phyloP scores from a whole-genome alignment of 2,329 filamentous ascomycete genomes.

The Myriosclerotinia scirpicola region DNA sequence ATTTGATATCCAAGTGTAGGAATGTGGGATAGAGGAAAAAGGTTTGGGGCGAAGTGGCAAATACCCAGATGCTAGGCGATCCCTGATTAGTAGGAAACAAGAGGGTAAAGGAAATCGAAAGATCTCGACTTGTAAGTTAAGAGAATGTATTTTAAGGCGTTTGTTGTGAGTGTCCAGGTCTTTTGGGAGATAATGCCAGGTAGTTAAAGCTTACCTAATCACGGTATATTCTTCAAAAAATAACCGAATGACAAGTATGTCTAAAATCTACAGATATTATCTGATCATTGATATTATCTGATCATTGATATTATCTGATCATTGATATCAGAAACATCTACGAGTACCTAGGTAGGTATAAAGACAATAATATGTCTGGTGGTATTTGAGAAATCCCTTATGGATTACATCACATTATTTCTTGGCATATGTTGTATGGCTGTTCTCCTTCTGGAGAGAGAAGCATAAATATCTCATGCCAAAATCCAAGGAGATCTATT shows the following conservation, averaged over 20 bases:
- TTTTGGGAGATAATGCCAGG: constrained; percentile 24
- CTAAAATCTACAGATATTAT: too few relatives aligned
- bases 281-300: too few relatives aligned
- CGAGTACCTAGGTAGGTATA: too few relatives aligned
- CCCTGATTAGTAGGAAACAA: background rate
- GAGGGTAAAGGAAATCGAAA: background rate
- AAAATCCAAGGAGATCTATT: too few relatives aligned
- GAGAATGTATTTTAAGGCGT: constrained; percentile 9
- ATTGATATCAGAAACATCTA: too few relatives aligned
- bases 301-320: too few relatives aligned
- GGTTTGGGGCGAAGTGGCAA: constrained; percentile 2
- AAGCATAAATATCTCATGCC: too few relatives aligned
- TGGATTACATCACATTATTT: too few relatives aligned
- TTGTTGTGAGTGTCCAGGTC: background rate
- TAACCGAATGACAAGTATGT: constrained; percentile 23
- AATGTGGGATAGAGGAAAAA: background rate
- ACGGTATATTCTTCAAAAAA: constrained; percentile 8
- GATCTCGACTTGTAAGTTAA: background rate
- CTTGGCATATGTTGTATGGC: too few relatives aligned
- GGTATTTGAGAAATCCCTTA: too few relatives aligned
- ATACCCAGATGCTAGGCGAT: background rate
- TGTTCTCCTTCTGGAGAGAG: too few relatives aligned
- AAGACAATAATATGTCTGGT: too few relatives aligned
- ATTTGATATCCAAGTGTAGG: background rate
- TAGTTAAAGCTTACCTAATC: constrained; percentile 24